phyloP scores from a whole-genome alignment of 2,329 filamentous ascomycete species.

The Penicillium sp. region DNA sequence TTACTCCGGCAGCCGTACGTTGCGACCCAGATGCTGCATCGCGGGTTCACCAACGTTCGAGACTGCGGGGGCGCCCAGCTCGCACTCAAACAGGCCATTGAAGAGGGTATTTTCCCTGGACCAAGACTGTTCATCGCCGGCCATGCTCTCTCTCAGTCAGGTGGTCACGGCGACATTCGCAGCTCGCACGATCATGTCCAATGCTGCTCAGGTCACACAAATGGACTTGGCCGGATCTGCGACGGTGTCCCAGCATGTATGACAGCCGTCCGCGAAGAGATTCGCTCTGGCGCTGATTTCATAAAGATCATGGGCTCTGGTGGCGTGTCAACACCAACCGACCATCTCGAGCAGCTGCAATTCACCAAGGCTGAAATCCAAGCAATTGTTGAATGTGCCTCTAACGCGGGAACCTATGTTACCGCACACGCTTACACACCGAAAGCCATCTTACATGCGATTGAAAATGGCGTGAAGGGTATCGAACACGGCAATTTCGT shows the following conservation, averaged over 20 bases:
- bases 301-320: slow-evolving; percentile 67
- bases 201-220: slow-evolving; percentile 55
- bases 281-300: slow-evolving; percentile 63
- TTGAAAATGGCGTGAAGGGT: slow-evolving; percentile 59
- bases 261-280: slow-evolving; percentile 57
- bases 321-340: slow-evolving; percentile 62
- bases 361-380: slow-evolving; percentile 62
- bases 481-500: slow-evolving; percentile 61
- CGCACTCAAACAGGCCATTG: slow-evolving; percentile 59
- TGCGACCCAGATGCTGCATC: slow-evolving; percentile 54
- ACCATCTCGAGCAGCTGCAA: slow-evolving; percentile 59
- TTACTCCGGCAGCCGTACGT: slow-evolving; percentile 29
- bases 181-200: slow-evolving; percentile 39
- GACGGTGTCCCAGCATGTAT: slow-evolving; percentile 63
- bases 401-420: slow-evolving; percentile 57
- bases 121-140: slow-evolving; percentile 62
- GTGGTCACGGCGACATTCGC: slow-evolving; percentile 59
- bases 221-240: slow-evolving; percentile 49
- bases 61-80: slow-evolving; percentile 63
- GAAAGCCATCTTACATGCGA: slow-evolving; percentile 58
- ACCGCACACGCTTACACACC: slow-evolving; percentile 65
- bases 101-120: slow-evolving; percentile 60
- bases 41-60: slow-evolving; percentile 64
- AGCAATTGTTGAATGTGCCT: slow-evolving; percentile 58
- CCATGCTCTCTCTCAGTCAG: slow-evolving; percentile 61